Percentiles rank a stretch among this genome's conserved stretches.
These are phyloP conservation scores for Gastrolobium bilobum DNA, from an alignment of 306 rosid species.

Conservation along the genomic window DNA sequence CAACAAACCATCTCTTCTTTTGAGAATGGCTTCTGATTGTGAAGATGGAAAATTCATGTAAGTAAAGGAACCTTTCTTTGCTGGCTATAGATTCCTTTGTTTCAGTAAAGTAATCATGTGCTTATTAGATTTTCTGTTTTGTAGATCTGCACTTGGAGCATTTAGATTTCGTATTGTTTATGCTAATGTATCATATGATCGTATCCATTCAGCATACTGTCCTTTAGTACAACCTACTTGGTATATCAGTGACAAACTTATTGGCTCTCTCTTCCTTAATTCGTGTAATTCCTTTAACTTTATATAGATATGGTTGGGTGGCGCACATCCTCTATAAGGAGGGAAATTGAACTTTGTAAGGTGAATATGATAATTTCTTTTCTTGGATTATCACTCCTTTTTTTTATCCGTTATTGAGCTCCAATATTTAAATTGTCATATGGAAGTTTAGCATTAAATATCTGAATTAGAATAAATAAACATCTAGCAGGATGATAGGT, in stretches of 20 bases:
- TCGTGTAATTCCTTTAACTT: conserved; percentile 57
- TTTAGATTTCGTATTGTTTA: conserved; percentile 79
- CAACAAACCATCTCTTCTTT: conserved; percentile 85
- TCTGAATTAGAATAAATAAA: background rate
- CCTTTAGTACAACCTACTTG: conserved; percentile 15
- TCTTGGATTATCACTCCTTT: conserved; percentile 36
- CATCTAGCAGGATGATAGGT: background rate
- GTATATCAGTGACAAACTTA: conserved; percentile 34
- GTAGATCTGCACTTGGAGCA: conserved; percentile 90
- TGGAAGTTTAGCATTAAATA: background rate
- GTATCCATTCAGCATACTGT: conserved; percentile 67
- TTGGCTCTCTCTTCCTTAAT: conserved; percentile 38
- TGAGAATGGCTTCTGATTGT: conserved; percentile 92
- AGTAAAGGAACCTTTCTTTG: conserved; percentile 49
- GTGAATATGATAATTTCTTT: conserved; percentile 57
- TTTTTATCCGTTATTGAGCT: conserved; percentile 20
- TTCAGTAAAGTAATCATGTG: conserved; percentile 28
- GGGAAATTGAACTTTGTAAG: conserved; percentile 81
- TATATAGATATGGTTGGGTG: conserved; percentile 96
- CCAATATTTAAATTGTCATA: background rate
- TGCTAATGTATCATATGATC: conserved; percentile 96
- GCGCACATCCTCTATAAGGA: conserved; percentile 98
- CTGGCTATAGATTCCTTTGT: background rate
- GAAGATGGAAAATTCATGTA: conserved; percentile 88
- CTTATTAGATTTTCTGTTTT: conserved; percentile 50